Percentiles rank a stretch among this genome's conserved stretches.
Evolutionary conservation across 805 yeast species (phyloP).

Genomic region (Candida sakaeoensis): DNA sequence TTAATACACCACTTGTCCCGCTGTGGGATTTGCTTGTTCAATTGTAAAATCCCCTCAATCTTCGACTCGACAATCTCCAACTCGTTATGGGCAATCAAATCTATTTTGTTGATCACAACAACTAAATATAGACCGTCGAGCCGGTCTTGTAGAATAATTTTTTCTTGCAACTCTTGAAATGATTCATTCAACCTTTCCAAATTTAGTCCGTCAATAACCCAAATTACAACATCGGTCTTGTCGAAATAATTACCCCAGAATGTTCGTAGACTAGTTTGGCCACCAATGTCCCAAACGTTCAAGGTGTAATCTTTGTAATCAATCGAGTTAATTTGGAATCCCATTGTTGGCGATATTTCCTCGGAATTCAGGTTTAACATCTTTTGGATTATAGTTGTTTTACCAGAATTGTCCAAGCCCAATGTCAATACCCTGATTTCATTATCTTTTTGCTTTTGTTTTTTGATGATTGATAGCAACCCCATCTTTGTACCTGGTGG

Average conservation of each 20-base stretch:
- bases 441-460: constrained; percentile 75
- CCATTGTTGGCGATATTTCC: constrained; percentile 82
- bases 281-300: constrained; percentile 88
- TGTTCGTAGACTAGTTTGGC: constrained; percentile 37
- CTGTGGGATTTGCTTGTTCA: constrained; percentile 17
- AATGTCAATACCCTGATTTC: constrained; percentile 73
- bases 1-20: constrained; percentile 23
- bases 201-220: constrained; percentile 79
- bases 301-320: constrained; percentile 40
- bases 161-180: constrained; percentile 55
- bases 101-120: constrained; percentile 73
- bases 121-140: constrained; percentile 67
- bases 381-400: constrained; percentile 73
- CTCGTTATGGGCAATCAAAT: constrained; percentile 39
- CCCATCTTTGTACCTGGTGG: constrained; percentile 76
- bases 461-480: constrained; percentile 69
- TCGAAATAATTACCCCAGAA: constrained; percentile 85
- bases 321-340: constrained; percentile 74
- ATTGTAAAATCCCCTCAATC: constrained; percentile 16
- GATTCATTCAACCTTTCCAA: constrained; percentile 63
- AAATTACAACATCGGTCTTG: constrained; percentile 64
- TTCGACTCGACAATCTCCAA: constrained; percentile 9
- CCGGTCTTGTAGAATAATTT: constrained; percentile 61
- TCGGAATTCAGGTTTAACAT: constrained; percentile 48
- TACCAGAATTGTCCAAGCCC: constrained; percentile 90